Evolutionary conservation across 1,284 basidiomycete species (phyloP), one percentile per base, ranked within the genome.

Genomic region (Tilletiaria anomala): DNA sequence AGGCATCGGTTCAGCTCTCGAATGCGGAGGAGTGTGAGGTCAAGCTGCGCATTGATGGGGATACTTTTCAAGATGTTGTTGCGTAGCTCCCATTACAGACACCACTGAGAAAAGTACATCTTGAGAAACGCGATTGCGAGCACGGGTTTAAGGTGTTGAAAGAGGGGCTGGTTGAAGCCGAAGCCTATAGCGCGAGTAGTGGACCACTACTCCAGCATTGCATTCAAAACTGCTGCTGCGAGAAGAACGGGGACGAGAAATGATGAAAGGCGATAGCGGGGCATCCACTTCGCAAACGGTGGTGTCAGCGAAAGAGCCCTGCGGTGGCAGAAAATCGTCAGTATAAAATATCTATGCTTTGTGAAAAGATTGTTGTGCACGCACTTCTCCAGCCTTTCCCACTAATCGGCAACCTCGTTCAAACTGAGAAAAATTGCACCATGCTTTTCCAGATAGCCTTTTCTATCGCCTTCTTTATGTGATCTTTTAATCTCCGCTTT

Each of bases 21-120:
- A 20, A 75, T 69, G 14, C 75, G 70, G 3, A 76, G 59, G 20
- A 76, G 56, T 21, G 75, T 73, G 4, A 77, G 58, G 0, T 73
- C 73, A 32, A 76, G 69, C 49, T 77, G 76, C 4, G 74, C 73
- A 48, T 77, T 73, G 35, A 75, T 77, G 3, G 76, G 76, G 0
- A 75, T 73, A 8, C 73, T 70, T 16, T 67, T 70, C 14, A 76
- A 58, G 32, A 76, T 51, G 2, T 72, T 72, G 60, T 72, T 74
- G 36, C 39, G 46, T 1, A 44, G 33, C 40, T 50, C 40, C 35
- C 58, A 45, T 19, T 53, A 48, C 37, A 70, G 64, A 44, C 68
- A 65, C 74, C 74, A 76, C 48, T 74, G 62, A 1, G 74, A 75
- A 11, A 72, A 65, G 18, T 68, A 57, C 35, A 68, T 55, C 21